phyloP scores from a whole-genome alignment of 169 alveolate species.

The Cryptosporidium parvum region DNA sequence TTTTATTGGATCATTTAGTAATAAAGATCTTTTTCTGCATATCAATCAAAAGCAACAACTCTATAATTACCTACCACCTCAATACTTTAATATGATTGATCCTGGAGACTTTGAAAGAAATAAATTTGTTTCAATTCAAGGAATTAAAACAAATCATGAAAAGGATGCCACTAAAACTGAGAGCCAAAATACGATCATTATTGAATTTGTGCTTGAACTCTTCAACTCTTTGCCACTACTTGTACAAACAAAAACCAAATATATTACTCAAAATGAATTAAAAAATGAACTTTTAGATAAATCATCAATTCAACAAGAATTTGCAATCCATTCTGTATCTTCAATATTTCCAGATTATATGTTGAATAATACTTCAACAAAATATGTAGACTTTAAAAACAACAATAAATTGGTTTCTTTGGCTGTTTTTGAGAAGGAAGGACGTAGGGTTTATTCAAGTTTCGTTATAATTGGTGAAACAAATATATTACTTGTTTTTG shows the following conservation, averaged over 20 bases:
- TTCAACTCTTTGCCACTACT: neutral
- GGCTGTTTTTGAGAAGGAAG: neutral
- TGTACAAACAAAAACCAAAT: neutral
- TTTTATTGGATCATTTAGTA: neutral
- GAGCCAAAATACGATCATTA: neutral
- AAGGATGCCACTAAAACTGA: neutral
- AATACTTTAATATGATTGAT: neutral
- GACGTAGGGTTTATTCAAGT: neutral
- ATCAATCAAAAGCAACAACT: neutral
- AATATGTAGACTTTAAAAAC: neutral
- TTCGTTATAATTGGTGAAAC: neutral
- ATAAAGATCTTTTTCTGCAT: neutral
- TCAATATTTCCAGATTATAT: neutral
- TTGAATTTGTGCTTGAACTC: constrained; percentile 5
- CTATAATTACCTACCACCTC: neutral
- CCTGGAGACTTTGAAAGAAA: neutral
- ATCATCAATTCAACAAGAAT: neutral
- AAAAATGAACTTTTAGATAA: no score
- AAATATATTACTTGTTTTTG: constrained; percentile 10
- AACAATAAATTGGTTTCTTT: neutral
- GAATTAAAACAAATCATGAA: neutral
- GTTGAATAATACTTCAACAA: neutral
- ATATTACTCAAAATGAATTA: no score
- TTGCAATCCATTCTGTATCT: neutral
- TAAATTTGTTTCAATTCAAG: constrained; percentile 27